A percentile compares a stretch with the other conserved stretches of the same genome.
phyloP scores from a whole-genome alignment of 2,329 filamentous ascomycete species.

The Apiospora hydei region DNA sequence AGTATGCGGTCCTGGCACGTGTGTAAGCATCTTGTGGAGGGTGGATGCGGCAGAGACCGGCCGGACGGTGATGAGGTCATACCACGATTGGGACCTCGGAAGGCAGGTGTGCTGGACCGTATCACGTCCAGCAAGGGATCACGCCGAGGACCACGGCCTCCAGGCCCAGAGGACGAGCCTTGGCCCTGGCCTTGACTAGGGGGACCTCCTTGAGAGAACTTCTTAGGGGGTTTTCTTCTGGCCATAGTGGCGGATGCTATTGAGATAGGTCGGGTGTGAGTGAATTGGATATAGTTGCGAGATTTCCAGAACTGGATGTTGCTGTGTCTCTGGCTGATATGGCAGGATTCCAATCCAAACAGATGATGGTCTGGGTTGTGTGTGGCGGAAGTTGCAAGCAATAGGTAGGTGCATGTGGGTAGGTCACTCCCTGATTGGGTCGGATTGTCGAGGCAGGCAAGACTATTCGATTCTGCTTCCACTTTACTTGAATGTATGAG shows the following conservation, averaged over 20 bases:
- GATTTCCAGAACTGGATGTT: neutral
- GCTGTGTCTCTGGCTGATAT: neutral
- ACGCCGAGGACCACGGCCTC: slow-evolving; percentile 7
- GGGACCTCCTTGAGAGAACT: neutral
- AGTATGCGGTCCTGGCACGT: slow-evolving; percentile 43
- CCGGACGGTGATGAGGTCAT: neutral
- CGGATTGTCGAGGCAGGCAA: slow-evolving; percentile 11
- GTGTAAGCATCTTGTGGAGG: neutral
- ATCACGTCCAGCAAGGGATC: slow-evolving; percentile 10
- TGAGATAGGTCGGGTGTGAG: neutral
- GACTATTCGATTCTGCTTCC: slow-evolving; percentile 15
- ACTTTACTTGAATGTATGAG: slow-evolving; percentile 3
- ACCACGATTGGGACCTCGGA: slow-evolving; percentile 18
- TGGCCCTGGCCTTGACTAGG: neutral
- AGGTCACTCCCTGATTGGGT: neutral
- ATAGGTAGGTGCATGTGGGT: slow-evolving; percentile 9
- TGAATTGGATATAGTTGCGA: neutral
- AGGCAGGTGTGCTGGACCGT: slow-evolving; percentile 10
- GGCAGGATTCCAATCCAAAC: neutral
- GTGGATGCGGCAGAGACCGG: neutral
- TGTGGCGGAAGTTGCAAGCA: slow-evolving; percentile 7
- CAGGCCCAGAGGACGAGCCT: neutral
- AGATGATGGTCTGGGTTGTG: neutral
- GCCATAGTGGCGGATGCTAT: neutral
- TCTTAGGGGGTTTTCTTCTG: slow-evolving; percentile 15